phyloP scores from a whole-genome alignment of 352 stramenopile species.

The Pythium sukuiense region DNA sequence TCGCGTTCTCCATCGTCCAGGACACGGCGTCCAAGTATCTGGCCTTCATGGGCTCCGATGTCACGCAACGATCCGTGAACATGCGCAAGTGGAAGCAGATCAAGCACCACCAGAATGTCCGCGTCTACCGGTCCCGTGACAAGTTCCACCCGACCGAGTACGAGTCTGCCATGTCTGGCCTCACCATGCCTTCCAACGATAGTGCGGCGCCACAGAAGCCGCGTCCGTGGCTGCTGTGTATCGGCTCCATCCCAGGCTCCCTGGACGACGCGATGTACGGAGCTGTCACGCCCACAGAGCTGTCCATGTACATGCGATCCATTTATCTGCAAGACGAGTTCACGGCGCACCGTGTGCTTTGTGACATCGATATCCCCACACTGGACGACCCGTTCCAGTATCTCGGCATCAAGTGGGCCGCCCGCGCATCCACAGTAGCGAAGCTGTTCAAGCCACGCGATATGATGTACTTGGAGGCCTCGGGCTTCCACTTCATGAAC shows the following conservation, averaged over 20 bases:
- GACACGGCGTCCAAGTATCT: not conserved
- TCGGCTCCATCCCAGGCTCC: slow-evolving; percentile 35
- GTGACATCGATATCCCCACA: slow-evolving; percentile 38
- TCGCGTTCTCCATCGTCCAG: slow-evolving; percentile 2
- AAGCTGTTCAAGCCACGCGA: slow-evolving; percentile 24
- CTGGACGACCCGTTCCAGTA: slow-evolving; percentile 48
- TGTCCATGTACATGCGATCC: slow-evolving; percentile 43
- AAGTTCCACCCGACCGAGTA: slow-evolving; percentile 6
- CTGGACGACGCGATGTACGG: slow-evolving; percentile 59
- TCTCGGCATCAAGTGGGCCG: slow-evolving; percentile 49
- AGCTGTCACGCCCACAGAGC: slow-evolving; percentile 38
- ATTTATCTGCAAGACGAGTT: slow-evolving; percentile 38
- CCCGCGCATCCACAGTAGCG: slow-evolving; percentile 23
- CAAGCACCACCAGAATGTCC: slow-evolving; percentile 17
- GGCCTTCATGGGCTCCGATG: not conserved
- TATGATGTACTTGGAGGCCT: slow-evolving; percentile 42
- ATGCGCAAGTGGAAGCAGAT: slow-evolving; percentile 18
- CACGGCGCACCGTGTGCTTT: slow-evolving; percentile 39
- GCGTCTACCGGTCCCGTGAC: slow-evolving; percentile 12
- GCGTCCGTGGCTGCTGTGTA: slow-evolving; percentile 24
- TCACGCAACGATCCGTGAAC: slow-evolving; percentile 7
- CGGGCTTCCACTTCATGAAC: slow-evolving; percentile 32
- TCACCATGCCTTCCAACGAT: not conserved
- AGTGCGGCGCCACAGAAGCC: slow-evolving; percentile 9
- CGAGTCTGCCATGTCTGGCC: not conserved